Base-by-base conservation (phyloP, 768 basidiomycete species). In the Fomitopsis serialis region DNA sequence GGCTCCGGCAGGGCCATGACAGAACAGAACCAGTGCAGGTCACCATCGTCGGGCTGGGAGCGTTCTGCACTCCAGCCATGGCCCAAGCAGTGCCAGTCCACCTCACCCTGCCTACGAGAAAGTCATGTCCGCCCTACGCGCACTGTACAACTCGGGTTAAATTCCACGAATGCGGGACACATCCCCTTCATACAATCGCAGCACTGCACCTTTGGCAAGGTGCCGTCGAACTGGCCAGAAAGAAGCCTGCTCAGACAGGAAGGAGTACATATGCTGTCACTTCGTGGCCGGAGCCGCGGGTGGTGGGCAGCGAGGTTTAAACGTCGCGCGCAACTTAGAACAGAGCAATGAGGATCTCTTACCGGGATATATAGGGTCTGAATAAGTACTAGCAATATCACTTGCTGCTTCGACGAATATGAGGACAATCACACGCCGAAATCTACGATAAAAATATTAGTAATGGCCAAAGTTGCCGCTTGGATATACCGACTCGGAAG, bases 131-230 rank as follows among this genome's bases (percentile, higher is more conserved):
- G 10, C 21, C 3, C 6, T 3, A 23, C 24, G 29, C 29, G 54
- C 46, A 40, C 52, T 66, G 19, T 62, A 59, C 54, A 54, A 59
- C n/a, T n/a, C n/a, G n/a, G n/a, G n/a, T n/a, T n/a, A n/a, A n/a
- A n/a, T n/a, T n/a, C n/a, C n/a, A n/a, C n/a, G n/a, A n/a, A n/a
- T n/a, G n/a, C n/a, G n/a, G n/a, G n/a, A n/a, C n/a, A n/a, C n/a
- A n/a, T n/a, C n/a, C n/a, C n/a, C n/a, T n/a, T n/a, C n/a, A n/a
- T n/a, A n/a, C n/a, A 48, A 36, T 64, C 21, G 24, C 52, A 0
- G 29, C 22, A 32, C 49, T 63, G n/a, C 17, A 50, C 29, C 50
- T 66, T 1, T 61, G 63, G 6, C 8, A 4, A 17, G 37, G 15
- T 40, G 13, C 15, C 4, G 15, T 40, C 34, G 34, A 35, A 35